Conservation (phyloP, 495 filamentous ascomycete species). For the Podospora pseudoanserina region DNA sequence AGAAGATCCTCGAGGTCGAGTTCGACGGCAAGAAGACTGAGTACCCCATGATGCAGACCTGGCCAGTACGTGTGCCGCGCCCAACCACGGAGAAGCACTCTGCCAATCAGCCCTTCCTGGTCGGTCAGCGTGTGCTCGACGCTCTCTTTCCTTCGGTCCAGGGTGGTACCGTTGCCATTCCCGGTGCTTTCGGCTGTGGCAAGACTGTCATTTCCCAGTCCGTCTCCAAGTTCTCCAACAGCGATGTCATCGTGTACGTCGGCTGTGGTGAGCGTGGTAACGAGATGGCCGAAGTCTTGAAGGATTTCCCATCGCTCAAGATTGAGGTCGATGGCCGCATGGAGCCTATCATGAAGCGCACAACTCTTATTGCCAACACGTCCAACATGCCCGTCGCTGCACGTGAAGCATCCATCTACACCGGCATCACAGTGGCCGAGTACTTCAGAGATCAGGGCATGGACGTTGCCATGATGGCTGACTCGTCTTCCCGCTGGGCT, state of each 20-base stretch:
- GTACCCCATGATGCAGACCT: constrained; percentile 96
- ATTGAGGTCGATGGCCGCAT: constrained; percentile 87
- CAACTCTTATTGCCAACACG: constrained; percentile 95
- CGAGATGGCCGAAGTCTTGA: constrained; percentile 99
- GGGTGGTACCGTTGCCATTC: constrained; percentile 96
- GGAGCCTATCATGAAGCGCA: constrained; percentile 99
- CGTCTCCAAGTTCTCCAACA: constrained; percentile 99
- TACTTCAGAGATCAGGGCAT: constrained; percentile 99
- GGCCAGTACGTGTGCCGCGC: constrained; percentile 96
- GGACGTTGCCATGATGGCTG: constrained; percentile 98
- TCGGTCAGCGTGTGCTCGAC: constrained; percentile 94
- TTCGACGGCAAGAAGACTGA: constrained; percentile 94
- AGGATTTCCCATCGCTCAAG: constrained; percentile 97
- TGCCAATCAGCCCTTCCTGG: constrained; percentile 83
- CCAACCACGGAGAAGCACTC: constrained; percentile 86
- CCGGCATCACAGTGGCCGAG: constrained; percentile 94
- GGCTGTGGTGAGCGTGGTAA: constrained; percentile 98
- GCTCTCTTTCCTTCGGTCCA: constrained; percentile 97
- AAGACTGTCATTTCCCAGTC: constrained; percentile 99
- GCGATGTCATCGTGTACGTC: constrained; percentile 97
- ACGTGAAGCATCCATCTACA: constrained; percentile 98
- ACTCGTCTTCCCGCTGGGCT: constrained; percentile 97
- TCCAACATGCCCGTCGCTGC: constrained; percentile 99
- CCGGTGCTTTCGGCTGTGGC: constrained; percentile 96
- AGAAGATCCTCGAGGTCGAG: constrained; percentile 93